Base-by-base conservation (phyloP, 306 rosid genomes). In the Quercus glauca region DNA sequence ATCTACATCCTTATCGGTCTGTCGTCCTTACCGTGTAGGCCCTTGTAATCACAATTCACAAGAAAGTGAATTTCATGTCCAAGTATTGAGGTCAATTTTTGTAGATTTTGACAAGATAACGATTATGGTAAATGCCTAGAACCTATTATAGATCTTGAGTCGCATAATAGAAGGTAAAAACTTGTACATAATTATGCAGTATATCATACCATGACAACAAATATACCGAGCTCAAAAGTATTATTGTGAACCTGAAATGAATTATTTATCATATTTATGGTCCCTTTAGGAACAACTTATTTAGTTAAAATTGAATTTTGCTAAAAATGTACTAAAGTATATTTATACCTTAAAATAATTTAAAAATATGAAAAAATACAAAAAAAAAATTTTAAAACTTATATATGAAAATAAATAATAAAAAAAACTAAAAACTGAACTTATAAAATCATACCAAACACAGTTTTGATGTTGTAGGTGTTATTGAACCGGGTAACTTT, bases 281-380 rank as follows among this genome's bases (percentile, higher is more conserved):
- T 37, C 3, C 0, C 0, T 7, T 37, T 7, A 6, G 0, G 0
- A 37, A 37, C 10, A 37, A 0, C 0, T 37, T 37, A 37, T 37
- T 37, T 37, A 37, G 0, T 0, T 37, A 0, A 37, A 37, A 37
- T 35, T 29, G 5, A 25, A 25, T 37, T 37, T 37, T 37, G 0
- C 0, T 37, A 0, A 37, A 37, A 7, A 0, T 35, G 0, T 6
- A 0, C 0, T 35, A 35, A 35, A 37, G 1, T 41, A 8, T 8
- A 0, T 0, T 41, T 41, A 0, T 2, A 41, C 12, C 0, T 8
- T 41, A 41, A 7, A 41, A 8, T 35, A 41, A 41, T 41, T 41
- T 7, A 0, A 41, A 41, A 41, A 41, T 41, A 0, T 41, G 45
- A 41, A 3, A 41, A 41, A 41, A 2, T 8, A 41, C 0, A 0